Evolutionary conservation across 2,329 filamentous ascomycete species (phyloP).

Genomic region (Fusarium verrucosum): DNA sequence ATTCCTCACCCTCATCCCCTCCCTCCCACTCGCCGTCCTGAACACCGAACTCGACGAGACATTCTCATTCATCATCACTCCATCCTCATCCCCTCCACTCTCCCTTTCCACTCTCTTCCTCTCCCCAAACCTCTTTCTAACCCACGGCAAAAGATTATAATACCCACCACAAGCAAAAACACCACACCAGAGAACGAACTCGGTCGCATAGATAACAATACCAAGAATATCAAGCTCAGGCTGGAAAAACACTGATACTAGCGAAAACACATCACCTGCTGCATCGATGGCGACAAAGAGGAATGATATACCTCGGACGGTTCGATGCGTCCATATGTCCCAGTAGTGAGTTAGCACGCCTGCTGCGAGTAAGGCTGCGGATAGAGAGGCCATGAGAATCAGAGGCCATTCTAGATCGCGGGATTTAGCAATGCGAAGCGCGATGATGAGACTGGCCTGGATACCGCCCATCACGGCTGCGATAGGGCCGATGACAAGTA

Average conservation of each 20-base stretch:
- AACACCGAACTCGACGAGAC: conserved; percentile 72
- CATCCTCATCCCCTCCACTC: conserved; percentile 4
- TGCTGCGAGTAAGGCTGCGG: conserved; percentile 68
- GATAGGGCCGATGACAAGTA: conserved; percentile 60
- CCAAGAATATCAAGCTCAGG: conserved; percentile 67
- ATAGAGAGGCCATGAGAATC: conserved; percentile 72
- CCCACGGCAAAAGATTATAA: conserved; percentile 69
- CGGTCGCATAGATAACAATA: conserved; percentile 72
- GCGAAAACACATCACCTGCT: conserved; percentile 72
- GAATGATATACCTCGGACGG: conserved; percentile 76
- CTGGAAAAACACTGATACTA: conserved; percentile 72
- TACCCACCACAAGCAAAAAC: conserved; percentile 72
- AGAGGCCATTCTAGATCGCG: conserved; percentile 66
- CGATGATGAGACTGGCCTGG: conserved; percentile 68
- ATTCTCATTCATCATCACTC: conserved; percentile 56
- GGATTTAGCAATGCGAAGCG: conserved; percentile 57
- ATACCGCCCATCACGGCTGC: conserved; percentile 66
- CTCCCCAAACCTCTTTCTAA: conserved; percentile 13
- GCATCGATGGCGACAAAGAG: conserved; percentile 77
- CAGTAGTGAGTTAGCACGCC: conserved; percentile 75
- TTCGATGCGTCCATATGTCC: conserved; percentile 73
- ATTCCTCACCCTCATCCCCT: conserved; percentile 18
- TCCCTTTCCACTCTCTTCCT: neutral
- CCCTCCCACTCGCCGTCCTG: conserved; percentile 54
- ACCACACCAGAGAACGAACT: conserved; percentile 73